phyloP scores from a whole-genome alignment of 2,329 filamentous ascomycete genomes.

The Tolypocladium cylindrosporum region DNA sequence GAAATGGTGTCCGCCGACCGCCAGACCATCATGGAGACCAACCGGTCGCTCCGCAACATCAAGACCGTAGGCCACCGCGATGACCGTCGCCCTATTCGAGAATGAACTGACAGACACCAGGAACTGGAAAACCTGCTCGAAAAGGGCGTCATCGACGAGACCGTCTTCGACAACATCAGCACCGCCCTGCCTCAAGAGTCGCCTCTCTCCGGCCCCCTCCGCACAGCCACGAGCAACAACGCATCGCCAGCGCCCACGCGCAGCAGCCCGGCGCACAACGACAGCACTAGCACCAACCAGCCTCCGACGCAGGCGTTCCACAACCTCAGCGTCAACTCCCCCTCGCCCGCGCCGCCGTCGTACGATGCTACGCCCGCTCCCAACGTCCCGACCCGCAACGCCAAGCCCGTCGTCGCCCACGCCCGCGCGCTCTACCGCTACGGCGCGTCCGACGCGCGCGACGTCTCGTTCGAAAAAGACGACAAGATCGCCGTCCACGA shows the following conservation, averaged over 20 bases:
- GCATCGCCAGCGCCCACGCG: conserved; percentile 18
- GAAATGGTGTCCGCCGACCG: conserved; percentile 40
- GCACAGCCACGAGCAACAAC: conserved; percentile 26
- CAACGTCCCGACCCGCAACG: conserved; percentile 28
- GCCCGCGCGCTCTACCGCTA: conserved; percentile 82
- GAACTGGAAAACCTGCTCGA: conserved; percentile 87
- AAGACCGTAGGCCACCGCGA: conserved; percentile 51
- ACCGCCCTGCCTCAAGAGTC: conserved; percentile 64
- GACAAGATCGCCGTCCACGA: conserved; percentile 74
- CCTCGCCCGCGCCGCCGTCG: conserved; percentile 35
- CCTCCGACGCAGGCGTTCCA: conserved; percentile 30
- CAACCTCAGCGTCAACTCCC: conserved; percentile 25
- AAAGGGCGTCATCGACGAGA: conserved; percentile 64
- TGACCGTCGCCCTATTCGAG: too few species aligned
- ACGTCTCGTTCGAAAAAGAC: conserved; percentile 70
- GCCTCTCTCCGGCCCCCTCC: conserved; percentile 40
- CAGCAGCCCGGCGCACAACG: conserved; percentile 18
- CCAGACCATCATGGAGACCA: conserved; percentile 57
- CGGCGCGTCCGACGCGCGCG: conserved; percentile 66
- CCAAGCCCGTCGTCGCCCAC: conserved; percentile 54
- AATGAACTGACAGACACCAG: conserved; percentile 35
- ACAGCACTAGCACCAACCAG: conserved; percentile 11
- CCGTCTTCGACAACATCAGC: conserved; percentile 66
- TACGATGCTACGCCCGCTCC: conserved; percentile 38
- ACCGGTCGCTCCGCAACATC: conserved; percentile 78